Conservation (phyloP, 768 basidiomycete species). For the Podaxis sp. region DNA sequence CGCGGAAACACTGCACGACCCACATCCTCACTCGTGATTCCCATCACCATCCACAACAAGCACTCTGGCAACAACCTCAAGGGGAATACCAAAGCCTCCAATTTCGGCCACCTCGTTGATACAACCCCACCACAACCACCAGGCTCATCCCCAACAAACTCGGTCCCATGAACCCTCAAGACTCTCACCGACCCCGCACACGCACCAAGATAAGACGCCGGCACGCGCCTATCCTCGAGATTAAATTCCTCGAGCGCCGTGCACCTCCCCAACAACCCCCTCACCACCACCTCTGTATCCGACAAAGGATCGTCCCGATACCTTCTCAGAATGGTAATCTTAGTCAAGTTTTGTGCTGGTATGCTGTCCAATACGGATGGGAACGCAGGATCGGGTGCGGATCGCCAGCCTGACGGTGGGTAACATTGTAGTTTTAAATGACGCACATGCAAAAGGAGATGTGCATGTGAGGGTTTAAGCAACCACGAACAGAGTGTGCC, state of each 20-base stretch:
- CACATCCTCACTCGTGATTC: not conserved
- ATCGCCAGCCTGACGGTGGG: not conserved
- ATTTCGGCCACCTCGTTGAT: not conserved
- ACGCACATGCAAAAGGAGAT: slow-evolving; percentile 10
- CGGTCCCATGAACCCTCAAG: slow-evolving; percentile 5
- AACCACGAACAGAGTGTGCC: slow-evolving; percentile 3
- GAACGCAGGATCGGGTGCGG: slow-evolving; percentile 9
- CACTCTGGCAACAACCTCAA: slow-evolving; percentile 8
- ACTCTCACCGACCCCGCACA: not conserved
- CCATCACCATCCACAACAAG: slow-evolving; percentile 8
- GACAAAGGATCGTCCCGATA: slow-evolving; percentile 7
- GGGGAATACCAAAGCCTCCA: slow-evolving; percentile 12
- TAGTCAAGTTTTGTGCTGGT: slow-evolving; percentile 3
- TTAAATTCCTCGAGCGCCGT: not conserved
- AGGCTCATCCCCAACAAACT: slow-evolving; percentile 10
- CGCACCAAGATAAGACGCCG: not conserved
- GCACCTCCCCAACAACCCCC: not conserved
- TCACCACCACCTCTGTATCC: slow-evolving; percentile 5
- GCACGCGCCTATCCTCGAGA: slow-evolving; percentile 1
- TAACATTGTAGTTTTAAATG: slow-evolving; percentile 10
- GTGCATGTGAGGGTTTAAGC: not conserved
- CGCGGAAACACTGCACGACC: not conserved
- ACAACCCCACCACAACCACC: not conserved
- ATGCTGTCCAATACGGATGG: not conserved
- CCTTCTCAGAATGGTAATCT: slow-evolving; percentile 10